Base-by-base conservation (phyloP, 208 protist genomes). In the Sergeia podlipaevii region DNA sequence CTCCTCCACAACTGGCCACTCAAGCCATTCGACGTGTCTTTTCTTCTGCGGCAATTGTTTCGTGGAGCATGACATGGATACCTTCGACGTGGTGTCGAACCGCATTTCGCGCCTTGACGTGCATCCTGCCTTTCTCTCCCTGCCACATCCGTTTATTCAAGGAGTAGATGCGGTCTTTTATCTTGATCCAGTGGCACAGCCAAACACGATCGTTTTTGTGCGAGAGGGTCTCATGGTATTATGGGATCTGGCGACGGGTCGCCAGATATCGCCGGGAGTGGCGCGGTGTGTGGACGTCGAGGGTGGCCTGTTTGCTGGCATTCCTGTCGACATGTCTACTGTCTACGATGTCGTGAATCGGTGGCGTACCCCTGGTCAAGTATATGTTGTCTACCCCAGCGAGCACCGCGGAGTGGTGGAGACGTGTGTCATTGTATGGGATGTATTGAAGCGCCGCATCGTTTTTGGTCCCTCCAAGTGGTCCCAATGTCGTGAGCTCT, bases 151-250 rank as follows among this genome's bases (percentile, higher is more conserved):
- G 3, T 93, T 93, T 49, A 47, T 26, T 18, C 29, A 41, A 3
- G 85, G 85, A 11, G 70, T 87, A 54, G 68, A 89, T 34, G 69
- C 80, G 8, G 69, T 52, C 1, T 88, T 93, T 45, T 89, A 93
- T 45, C 70, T 76, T 8, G 59, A 73, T 18, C 48, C 54, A 15
- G 30, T n/a, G 1, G 17, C 34, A 3, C 45, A 65, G 21, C 64
- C 64, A 0, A 28, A 64, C 28, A 55, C 60, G 5, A 74, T 93
- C 2, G 70, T 71, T 7, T 46, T 93, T 32, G 2, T 93, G 27
- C 39, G 65, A n/a, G 62, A 61, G 1, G 73, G 71, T 2, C 41
- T 54, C 23, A 42, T 83, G 56, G 49, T 93, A 21, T 44, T 70
- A 38, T 93, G 85, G 85, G 71, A 86, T 53, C 34, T 89, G 4